Conservation (phyloP, 2,329 filamentous ascomycete genomes). For the Teratosphaeria nubilosa region DNA sequence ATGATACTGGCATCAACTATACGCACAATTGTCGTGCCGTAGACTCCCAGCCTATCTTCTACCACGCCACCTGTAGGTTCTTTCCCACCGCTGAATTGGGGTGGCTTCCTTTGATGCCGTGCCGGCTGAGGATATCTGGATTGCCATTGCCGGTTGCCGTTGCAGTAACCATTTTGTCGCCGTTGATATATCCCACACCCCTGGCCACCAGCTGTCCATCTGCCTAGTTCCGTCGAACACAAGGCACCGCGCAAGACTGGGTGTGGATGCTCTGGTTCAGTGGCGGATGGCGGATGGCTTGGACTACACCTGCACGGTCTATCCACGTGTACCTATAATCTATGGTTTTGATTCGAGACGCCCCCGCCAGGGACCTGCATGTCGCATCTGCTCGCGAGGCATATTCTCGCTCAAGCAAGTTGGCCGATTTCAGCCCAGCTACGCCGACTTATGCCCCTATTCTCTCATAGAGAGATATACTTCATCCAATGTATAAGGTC, state of each 20-base stretch:
- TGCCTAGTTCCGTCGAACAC: neutral
- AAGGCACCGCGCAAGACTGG: constrained; percentile 7
- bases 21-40: constrained; percentile 27
- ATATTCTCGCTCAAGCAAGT: too few relatives aligned
- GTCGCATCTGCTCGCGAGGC: too few relatives aligned
- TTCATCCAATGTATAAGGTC: too few relatives aligned
- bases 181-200: constrained; percentile 4
- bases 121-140: constrained; percentile 19
- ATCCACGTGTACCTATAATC: too few relatives aligned
- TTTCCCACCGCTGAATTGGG: constrained; percentile 18
- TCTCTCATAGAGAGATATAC: too few relatives aligned
- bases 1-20: constrained; percentile 29
- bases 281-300: too few relatives aligned
- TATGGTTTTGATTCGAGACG: too few relatives aligned
- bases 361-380: too few relatives aligned
- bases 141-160: constrained; percentile 41
- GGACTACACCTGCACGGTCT: too few relatives aligned
- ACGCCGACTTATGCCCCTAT: too few relatives aligned
- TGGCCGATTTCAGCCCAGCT: too few relatives aligned
- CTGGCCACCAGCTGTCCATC: neutral
- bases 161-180: constrained; percentile 9
- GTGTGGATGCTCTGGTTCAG: too few relatives aligned
- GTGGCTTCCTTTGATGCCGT: constrained; percentile 11
- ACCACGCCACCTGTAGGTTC: constrained; percentile 29
- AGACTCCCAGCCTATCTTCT: constrained; percentile 27